These are phyloP conservation scores for Colletotrichum sp. DNA, from an alignment of 2,329 filamentous ascomycete species.

Conservation along the genomic window DNA sequence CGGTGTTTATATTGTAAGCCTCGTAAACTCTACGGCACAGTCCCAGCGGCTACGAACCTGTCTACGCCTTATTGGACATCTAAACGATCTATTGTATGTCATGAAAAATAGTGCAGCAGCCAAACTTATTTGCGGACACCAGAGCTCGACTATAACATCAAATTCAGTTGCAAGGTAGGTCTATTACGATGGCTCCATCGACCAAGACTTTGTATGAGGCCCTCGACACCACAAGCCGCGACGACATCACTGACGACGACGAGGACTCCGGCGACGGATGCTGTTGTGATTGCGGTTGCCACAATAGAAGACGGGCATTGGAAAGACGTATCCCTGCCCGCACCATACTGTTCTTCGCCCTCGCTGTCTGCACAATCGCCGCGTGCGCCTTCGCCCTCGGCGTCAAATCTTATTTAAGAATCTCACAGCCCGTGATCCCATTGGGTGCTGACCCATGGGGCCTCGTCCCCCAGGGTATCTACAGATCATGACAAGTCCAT, in stretches of 20 bases:
- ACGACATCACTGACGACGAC: neutral
- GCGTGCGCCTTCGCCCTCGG: neutral
- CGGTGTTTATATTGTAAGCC: neutral
- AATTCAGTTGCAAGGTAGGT: neutral
- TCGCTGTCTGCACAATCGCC: neutral
- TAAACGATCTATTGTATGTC: neutral
- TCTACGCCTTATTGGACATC: neutral
- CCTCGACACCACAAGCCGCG: fast-evolving
- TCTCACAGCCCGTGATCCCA: neutral
- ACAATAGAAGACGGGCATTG: neutral
- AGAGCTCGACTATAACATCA: fast-evolving
- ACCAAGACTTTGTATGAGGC: neutral
- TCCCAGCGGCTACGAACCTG: neutral
- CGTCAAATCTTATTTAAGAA: neutral
- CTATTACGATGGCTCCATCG: neutral
- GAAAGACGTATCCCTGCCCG: neutral
- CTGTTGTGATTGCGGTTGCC: neutral
- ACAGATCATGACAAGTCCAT: neutral
- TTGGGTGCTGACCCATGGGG: neutral
- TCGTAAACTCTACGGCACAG: neutral
- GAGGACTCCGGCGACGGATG: neutral
- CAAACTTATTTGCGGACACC: neutral
- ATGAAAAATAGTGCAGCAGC: neutral
- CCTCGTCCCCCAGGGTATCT: neutral
- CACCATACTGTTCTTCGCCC: neutral